Evolutionary conservation across 2,329 filamentous ascomycete species (phyloP), one percentile per base, ranked within the genome.

Genomic region (Dichotomopilus funicola): DNA sequence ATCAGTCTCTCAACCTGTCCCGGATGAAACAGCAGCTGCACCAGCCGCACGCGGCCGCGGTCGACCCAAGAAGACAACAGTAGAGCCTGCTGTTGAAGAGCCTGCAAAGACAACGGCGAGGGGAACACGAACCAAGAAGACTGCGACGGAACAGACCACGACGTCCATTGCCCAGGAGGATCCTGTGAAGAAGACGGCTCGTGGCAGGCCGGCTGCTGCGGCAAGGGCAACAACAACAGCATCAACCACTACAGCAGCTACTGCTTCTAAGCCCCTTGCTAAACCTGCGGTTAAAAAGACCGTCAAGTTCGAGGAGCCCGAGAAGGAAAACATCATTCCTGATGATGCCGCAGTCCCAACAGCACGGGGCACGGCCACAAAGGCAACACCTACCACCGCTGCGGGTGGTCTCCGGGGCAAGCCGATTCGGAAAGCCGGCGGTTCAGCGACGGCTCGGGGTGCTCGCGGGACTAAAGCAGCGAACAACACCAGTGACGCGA

Each of bases 261-360:
- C 54, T 6, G 37, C 55, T 1, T 31, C 64, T 2, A 66, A 54
- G 68, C 38, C 70, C 57, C 54, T 69, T 58, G 54, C 71, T 59
- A 79, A 74, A 67, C 68, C 78, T 13, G 71, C 73, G 5, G 68
- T 73, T 37, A 84, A 80, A 72, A 86, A 85, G 72, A 76, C 74
- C 2, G 82, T 86, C 63, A 83, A 79, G 56, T 86, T 86, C 66
- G 76, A 84, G 65, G 80, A 82, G 62, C 79, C 80, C 3, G 82
- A 84, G 66, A 86, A 86, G 69, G 83, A 86, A 66, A 86, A 86
- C 60, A 69, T 82, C 40, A 66, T 73, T 19, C 80, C 67, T 4
- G 33, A 67, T 9, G 40, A 41, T 6, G 33, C 34, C 12, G 60
- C 63, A 6, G 68, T 71, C 57, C 59, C 60, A 9, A 73, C 54